Evolutionary conservation across 202 grass and related monocot species (phyloP), one percentile per base, ranked within the genome.

Genomic region (Brachypodium distachyon): DNA sequence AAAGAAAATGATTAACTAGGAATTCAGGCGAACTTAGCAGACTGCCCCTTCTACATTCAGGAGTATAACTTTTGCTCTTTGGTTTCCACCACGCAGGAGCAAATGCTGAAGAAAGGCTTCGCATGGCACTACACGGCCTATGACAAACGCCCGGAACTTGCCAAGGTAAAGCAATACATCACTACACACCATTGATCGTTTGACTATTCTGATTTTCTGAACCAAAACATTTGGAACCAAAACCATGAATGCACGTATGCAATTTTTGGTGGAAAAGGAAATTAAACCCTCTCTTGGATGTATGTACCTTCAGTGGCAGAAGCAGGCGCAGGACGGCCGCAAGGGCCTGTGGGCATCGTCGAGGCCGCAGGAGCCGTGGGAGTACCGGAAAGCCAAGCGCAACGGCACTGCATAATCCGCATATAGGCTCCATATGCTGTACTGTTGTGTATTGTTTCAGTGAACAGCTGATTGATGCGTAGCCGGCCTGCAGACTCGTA

Each of bases 71-170:
- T 51, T n/a, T 3, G 16, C 16, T 26, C 14, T 58, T 56, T n/a
- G n/a, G 40, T 0, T 79, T 73, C 27, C 1, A n/a, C n/a, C 25
- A 4, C 11, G 11, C 49, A 95, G 96, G 91, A 98, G 77, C 85
- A 90, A 86, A 98, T 98, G 95, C 38, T 98, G 72, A 98, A 98
- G 87, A 90, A 87, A 70, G 95, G 95, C 1, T 85, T 92, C 56
- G 91, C 91, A 26, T 98, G 96, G 96, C 96, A 98, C 77, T 95
- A 98, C 55, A 76, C 84, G 9, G 96, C 83, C 73, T 99, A 99
- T 6, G 96, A 99, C 34, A 78, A 89, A 63, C 91, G 89, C 41
- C 84, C 84, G 5, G 87, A 99, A 44, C 89, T 99, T 77, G 92
- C 81, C 34, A 95, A 65, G 85, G 91, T 97, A 83, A 58, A 61